Percentiles rank a stretch among this genome's conserved stretches.
Conservation (phyloP, 2,329 filamentous ascomycete genomes). For the Ampelomyces quisqualis region DNA sequence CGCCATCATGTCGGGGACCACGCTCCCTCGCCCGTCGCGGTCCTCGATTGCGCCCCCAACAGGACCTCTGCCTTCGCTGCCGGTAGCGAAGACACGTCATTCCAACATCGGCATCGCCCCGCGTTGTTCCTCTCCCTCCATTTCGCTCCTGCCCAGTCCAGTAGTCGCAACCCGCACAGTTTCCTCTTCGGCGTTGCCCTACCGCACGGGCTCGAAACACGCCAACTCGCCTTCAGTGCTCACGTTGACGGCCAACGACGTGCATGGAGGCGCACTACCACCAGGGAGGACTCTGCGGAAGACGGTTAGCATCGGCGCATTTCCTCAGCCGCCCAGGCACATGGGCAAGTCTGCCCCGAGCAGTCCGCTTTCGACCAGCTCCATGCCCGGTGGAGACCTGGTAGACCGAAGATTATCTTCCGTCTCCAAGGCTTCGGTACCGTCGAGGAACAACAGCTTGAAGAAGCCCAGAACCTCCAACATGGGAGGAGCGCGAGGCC, state of each 20-base stretch:
- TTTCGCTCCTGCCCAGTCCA: conserved; percentile 34
- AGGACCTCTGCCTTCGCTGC: conserved; percentile 71
- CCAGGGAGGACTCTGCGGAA: conserved; percentile 73
- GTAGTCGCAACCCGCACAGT: conserved; percentile 29
- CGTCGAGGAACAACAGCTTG: conserved; percentile 40
- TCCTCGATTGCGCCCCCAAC: conserved; percentile 66
- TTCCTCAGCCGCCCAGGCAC: conserved; percentile 82
- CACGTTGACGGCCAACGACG: conserved; percentile 47
- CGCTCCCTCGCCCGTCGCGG: conserved; percentile 66
- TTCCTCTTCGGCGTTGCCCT: conserved; percentile 37
- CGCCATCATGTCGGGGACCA: conserved; percentile 53
- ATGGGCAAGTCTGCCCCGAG: conserved; percentile 54
- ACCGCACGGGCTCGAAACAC: conserved; percentile 29
- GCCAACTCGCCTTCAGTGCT: conserved; percentile 50
- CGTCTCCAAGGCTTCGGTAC: conserved; percentile 29
- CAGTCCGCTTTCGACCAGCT: conserved; percentile 52
- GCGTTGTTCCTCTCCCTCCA: conserved; percentile 22
- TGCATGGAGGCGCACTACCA: conserved; percentile 36
- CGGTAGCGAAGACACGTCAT: conserved; percentile 69
- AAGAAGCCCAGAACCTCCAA: conserved; percentile 52
- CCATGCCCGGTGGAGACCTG: conserved; percentile 45
- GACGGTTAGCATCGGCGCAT: conserved; percentile 89
- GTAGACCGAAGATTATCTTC: conserved; percentile 36
- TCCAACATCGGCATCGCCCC: conserved; percentile 43
- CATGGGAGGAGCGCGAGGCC: conserved; percentile 32